Conservation (phyloP, 352 stramenopile genomes). For the Aphanomyces astaci region DNA sequence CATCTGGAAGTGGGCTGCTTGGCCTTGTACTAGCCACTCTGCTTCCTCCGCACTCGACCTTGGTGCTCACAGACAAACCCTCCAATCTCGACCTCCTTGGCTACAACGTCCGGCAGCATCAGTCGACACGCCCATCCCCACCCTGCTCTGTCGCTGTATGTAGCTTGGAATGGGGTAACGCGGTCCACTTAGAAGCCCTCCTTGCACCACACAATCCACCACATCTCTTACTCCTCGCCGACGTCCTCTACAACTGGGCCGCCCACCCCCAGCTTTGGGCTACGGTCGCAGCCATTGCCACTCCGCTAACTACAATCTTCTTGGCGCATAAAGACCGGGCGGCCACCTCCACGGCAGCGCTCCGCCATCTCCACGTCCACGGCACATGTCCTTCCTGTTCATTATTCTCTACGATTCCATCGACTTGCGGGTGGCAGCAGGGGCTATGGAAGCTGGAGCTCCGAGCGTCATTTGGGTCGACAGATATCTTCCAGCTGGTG, state of each 20-base stretch:
- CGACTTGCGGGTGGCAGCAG: background rate
- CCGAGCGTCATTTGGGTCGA: background rate
- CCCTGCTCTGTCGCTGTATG: background rate
- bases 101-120: background rate
- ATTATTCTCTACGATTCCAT: background rate
- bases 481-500: slow-evolving; percentile 15
- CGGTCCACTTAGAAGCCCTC: background rate
- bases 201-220: background rate
- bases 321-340: slow-evolving; percentile 53
- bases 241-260: slow-evolving; percentile 61
- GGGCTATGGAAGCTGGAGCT: background rate
- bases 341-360: slow-evolving; percentile 22
- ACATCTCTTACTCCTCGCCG: slow-evolving; percentile 36
- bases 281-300: slow-evolving; percentile 28
- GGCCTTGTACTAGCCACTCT: background rate
- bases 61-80: slow-evolving; percentile 8
- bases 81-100: background rate
- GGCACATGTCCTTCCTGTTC: background rate
- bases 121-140: background rate
- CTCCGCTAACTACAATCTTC: slow-evolving; percentile 21
- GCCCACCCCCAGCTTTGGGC: slow-evolving; percentile 37
- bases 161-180: background rate
- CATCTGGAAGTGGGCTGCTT: slow-evolving; percentile 4
- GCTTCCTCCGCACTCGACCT: background rate
- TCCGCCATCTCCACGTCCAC: slow-evolving; percentile 24